These are phyloP conservation scores for Sordaria brevicollis DNA, from an alignment of 495 filamentous ascomycete genomes.

Conservation along the genomic window DNA sequence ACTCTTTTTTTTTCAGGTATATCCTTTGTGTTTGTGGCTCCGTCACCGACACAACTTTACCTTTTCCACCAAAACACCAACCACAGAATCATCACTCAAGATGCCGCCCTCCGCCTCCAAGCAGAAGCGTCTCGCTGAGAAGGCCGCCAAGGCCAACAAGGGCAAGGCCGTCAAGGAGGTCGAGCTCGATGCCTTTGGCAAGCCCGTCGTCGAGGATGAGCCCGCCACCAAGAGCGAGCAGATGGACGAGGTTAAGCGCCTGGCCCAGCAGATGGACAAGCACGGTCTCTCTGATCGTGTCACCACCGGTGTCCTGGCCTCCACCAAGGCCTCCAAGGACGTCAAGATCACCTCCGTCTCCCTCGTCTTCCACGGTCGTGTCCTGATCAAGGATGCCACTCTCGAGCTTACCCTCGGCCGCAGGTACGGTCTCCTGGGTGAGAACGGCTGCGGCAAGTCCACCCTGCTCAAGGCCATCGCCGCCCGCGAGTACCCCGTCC, in stretches of 20 bases:
- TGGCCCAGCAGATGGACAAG: slow-evolving; percentile 80
- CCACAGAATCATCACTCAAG: slow-evolving; percentile 2
- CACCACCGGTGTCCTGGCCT: slow-evolving; percentile 92
- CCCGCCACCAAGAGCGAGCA: slow-evolving; percentile 61
- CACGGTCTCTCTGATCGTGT: slow-evolving; percentile 94
- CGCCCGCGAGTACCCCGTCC: slow-evolving; percentile 87
- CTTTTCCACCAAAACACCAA: not conserved
- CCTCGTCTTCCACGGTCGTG: slow-evolving; percentile 93
- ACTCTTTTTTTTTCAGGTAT: not conserved
- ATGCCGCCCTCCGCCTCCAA: slow-evolving; percentile 97
- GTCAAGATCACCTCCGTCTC: slow-evolving; percentile 93
- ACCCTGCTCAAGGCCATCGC: slow-evolving; percentile 92
- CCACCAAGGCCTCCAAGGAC: slow-evolving; percentile 71
- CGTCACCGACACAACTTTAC: not conserved
- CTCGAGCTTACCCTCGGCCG: slow-evolving; percentile 89
- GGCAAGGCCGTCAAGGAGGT: slow-evolving; percentile 69
- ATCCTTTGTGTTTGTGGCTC: not conserved
- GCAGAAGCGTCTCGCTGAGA: slow-evolving; percentile 94
- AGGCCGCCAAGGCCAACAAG: slow-evolving; percentile 65
- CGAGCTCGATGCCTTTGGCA: slow-evolving; percentile 49
- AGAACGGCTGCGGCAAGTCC: slow-evolving; percentile 99
- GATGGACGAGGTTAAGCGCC: slow-evolving; percentile 64
- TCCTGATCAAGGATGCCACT: slow-evolving; percentile 85
- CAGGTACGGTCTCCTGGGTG: slow-evolving; percentile 88
- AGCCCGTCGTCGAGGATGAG: slow-evolving; percentile 48